phyloP scores from a whole-genome alignment of 495 filamentous ascomycete species.

The Beverwykella pulmonaria region DNA sequence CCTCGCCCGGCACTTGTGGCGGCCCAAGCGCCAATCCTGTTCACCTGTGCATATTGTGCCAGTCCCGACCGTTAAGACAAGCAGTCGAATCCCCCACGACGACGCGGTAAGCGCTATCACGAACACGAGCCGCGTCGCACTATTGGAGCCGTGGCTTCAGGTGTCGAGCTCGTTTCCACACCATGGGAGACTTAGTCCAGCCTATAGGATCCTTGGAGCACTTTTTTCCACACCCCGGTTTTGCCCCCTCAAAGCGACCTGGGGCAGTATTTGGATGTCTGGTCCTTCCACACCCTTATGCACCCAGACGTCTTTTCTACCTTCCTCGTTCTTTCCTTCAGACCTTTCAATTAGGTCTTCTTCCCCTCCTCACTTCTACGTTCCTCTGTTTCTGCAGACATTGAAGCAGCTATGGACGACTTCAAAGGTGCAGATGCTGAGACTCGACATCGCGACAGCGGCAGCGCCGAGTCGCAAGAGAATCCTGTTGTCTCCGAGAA shows the following conservation, averaged over 20 bases:
- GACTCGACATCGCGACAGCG: slow-evolving; percentile 15
- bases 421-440: slow-evolving; percentile 16
- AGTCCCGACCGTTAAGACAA: background rate
- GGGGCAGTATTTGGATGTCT: background rate
- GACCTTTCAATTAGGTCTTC: background rate
- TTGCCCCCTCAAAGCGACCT: background rate
- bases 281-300: background rate
- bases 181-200: background rate
- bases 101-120: background rate
- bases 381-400: background rate
- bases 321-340: background rate
- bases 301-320: background rate
- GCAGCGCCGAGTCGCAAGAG: slow-evolving; percentile 26
- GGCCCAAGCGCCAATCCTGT: slow-evolving; percentile 4
- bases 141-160: background rate
- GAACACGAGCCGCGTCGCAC: background rate
- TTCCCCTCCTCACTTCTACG: background rate
- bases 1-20: background rate
- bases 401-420: slow-evolving; percentile 19
- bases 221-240: background rate
- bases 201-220: background rate
- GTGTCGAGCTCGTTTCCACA: background rate
- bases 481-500: slow-evolving; percentile 21
- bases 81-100: slow-evolving; percentile 3
- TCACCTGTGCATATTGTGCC: background rate